phyloP scores from a whole-genome alignment of 1,139 yeast genomes.

The Debaryomyces sp. region DNA sequence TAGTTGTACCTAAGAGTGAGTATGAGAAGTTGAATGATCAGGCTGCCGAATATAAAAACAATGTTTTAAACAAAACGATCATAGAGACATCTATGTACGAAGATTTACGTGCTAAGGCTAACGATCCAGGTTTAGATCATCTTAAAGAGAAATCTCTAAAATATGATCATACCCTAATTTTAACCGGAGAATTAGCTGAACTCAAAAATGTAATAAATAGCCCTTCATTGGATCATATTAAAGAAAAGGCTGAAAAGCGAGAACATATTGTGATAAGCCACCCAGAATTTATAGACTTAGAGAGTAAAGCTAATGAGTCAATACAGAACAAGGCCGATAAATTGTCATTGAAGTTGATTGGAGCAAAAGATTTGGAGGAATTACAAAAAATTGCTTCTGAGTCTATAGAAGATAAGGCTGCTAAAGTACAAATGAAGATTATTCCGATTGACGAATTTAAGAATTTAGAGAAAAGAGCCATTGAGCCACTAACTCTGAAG shows the following conservation, averaged over 20 bases:
- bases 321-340: conserved; percentile 16
- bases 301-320: conserved; percentile 21
- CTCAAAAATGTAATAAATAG: neutral
- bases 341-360: conserved; percentile 20
- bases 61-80: neutral
- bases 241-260: conserved; percentile 22
- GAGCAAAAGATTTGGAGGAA: conserved; percentile 18
- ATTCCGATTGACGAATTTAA: conserved; percentile 14
- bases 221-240: conserved; percentile 20
- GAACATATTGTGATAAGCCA: conserved; percentile 21
- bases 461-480: neutral
- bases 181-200: conserved; percentile 3
- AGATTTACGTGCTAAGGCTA: neutral
- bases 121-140: conserved; percentile 18
- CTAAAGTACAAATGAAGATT: conserved; percentile 14
- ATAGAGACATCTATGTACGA: neutral
- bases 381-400: conserved; percentile 11
- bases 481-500: conserved; percentile 10
- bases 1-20: conserved; percentile 23
- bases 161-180: conserved; percentile 22
- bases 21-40: conserved; percentile 20
- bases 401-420: conserved; percentile 18
- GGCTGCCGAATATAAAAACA: neutral
- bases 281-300: conserved; percentile 22
- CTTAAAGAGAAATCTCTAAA: conserved; percentile 28